phyloP scores from a whole-genome alignment of 805 yeast genomes.

The Candida michaelii region DNA sequence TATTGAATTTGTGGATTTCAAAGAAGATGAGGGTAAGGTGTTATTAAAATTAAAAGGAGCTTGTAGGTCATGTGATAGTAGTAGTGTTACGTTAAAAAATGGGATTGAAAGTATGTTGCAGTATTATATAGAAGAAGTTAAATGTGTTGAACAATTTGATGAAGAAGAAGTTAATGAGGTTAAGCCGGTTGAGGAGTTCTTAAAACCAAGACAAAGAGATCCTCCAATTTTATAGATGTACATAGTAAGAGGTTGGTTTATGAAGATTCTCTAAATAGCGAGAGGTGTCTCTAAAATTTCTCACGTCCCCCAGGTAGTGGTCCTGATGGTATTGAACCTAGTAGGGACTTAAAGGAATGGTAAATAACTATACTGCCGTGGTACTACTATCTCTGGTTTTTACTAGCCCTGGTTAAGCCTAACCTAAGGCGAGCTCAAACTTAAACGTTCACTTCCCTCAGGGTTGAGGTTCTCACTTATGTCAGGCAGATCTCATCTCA shows the following conservation, averaged over 20 bases:
- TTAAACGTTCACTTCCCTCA: no score
- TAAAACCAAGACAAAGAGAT: conserved; percentile 28
- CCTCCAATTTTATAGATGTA: conserved; percentile 26
- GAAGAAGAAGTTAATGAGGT: conserved; percentile 14
- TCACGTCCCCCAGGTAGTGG: no score
- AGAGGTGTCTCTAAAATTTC: no score
- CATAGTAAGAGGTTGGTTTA: neutral
- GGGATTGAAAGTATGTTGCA: conserved; percentile 74
- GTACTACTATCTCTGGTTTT: no score
- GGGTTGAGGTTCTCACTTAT: no score
- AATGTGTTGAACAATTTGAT: conserved; percentile 52
- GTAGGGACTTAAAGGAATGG: no score
- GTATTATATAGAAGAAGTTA: conserved; percentile 68
- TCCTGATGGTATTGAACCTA: no score
- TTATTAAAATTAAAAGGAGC: conserved; percentile 64
- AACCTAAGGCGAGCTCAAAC: no score
- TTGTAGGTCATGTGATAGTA: conserved; percentile 69
- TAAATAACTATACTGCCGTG: no score
- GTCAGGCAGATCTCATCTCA: conserved; percentile 10
- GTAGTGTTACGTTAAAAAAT: conserved; percentile 62
- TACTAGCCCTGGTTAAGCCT: no score
- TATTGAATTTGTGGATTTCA: conserved; percentile 60
- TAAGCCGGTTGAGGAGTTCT: conserved; percentile 7
- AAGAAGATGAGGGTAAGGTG: conserved; percentile 56
- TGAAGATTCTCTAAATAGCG: no score